Conservation (phyloP, 192 early-diverging fungal species). For the Glomus cerebriforme region DNA sequence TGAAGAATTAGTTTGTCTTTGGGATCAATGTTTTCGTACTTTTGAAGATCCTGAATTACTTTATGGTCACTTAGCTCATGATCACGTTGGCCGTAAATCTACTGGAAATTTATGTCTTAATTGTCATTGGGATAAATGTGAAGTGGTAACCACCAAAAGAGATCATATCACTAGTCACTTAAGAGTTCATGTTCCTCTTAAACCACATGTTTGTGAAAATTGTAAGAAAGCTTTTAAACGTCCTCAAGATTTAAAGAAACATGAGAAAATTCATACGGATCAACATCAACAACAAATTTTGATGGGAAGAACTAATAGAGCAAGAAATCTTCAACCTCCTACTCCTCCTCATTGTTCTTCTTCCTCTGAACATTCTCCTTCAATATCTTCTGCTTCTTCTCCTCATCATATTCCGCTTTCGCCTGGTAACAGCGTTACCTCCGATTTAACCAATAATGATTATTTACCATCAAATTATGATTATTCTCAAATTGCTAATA, state of each 20-base stretch:
- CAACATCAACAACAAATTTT: slow-evolving; percentile 32
- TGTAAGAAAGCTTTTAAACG: slow-evolving; percentile 89
- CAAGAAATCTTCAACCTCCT: slow-evolving; percentile 16
- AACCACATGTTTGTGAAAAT: slow-evolving; percentile 80
- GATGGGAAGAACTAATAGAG: slow-evolving; percentile 15
- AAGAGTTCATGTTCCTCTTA: slow-evolving; percentile 88
- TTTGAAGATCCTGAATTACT: slow-evolving; percentile 83
- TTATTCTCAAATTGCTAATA: neutral
- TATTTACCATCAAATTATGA: neutral
- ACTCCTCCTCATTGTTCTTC: slow-evolving; percentile 38
- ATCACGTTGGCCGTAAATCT: slow-evolving; percentile 90
- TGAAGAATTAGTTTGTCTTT: slow-evolving; percentile 42
- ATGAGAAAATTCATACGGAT: slow-evolving; percentile 79
- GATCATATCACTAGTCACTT: slow-evolving; percentile 99
- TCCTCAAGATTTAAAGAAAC: slow-evolving; percentile 95
- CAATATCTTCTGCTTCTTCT: slow-evolving; percentile 4
- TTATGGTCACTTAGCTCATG: slow-evolving; percentile 83
- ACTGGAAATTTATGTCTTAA: slow-evolving; percentile 84
- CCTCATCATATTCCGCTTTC: slow-evolving; percentile 34
- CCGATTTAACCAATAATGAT: neutral
- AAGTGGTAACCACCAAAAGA: slow-evolving; percentile 73
- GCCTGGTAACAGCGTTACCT: neutral
- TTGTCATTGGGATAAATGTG: slow-evolving; percentile 89
- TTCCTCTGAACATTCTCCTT: slow-evolving; percentile 37
- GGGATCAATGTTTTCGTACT: slow-evolving; percentile 46